These are phyloP conservation scores for Metschnikowia picachoensis DNA, from an alignment of 805 yeast genomes.

Conservation along the genomic window DNA sequence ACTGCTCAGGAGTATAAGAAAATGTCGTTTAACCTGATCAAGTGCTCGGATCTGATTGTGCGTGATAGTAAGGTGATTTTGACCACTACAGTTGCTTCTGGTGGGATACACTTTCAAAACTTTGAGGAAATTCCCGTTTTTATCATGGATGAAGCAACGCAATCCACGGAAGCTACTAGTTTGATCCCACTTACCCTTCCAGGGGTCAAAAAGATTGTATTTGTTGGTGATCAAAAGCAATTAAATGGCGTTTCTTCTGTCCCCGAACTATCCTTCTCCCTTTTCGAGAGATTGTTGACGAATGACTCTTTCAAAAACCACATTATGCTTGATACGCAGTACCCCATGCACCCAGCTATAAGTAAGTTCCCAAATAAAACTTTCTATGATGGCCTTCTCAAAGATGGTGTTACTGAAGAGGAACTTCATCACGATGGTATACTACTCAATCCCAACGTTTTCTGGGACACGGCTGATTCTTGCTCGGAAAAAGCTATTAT, in stretches of 20 bases:
- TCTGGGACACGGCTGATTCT: constrained; percentile 84
- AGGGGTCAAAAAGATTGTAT: constrained; percentile 82
- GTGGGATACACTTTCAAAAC: constrained; percentile 58
- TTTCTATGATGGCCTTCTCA: constrained; percentile 89
- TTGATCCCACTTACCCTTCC: constrained; percentile 81
- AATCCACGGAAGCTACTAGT: constrained; percentile 83
- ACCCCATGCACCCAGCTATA: constrained; percentile 88
- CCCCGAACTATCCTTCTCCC: constrained; percentile 81
- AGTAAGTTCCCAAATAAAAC: constrained; percentile 84
- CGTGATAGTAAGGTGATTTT: constrained; percentile 70
- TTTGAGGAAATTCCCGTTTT: constrained; percentile 60
- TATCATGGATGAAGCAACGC: constrained; percentile 88
- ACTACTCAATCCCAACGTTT: constrained; percentile 83
- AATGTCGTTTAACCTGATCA: too few relatives aligned
- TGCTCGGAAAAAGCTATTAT: not conserved
- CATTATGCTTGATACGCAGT: constrained; percentile 75
- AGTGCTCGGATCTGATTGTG: constrained; percentile 2
- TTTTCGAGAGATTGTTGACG: constrained; percentile 78
- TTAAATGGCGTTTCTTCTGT: constrained; percentile 79
- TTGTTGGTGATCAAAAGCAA: constrained; percentile 96
- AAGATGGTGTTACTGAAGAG: constrained; percentile 80
- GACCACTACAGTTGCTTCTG: constrained; percentile 90
- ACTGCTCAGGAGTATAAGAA: too few relatives aligned
- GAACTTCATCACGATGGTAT: constrained; percentile 76
- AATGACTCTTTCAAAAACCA: not conserved